phyloP scores from a whole-genome alignment of 2,329 filamentous ascomycete genomes.

The Gaeumannomyces tritici region DNA sequence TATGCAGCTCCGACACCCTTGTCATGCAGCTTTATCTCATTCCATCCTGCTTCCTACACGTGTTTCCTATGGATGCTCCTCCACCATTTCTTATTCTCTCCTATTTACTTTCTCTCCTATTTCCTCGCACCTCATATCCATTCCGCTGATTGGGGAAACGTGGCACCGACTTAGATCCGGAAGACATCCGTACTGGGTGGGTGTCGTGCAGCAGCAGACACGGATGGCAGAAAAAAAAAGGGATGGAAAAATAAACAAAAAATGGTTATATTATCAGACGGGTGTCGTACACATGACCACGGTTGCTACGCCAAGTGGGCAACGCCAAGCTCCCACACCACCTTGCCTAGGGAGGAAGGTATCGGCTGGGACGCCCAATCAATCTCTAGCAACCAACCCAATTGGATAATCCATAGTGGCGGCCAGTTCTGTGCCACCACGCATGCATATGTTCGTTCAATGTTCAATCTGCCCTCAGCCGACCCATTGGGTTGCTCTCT shows the following conservation, averaged over 20 bases:
- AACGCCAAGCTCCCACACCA: neutral
- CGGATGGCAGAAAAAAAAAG: neutral
- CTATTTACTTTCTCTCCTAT: no score
- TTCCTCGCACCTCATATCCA: no score
- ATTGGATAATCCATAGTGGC: neutral
- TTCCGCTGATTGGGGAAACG: no score
- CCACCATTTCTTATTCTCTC: no score
- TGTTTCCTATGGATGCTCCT: no score
- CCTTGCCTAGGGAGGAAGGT: no score
- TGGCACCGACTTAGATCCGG: neutral
- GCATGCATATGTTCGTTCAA: no score
- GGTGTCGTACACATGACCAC: neutral
- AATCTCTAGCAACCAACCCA: neutral
- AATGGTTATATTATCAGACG: neutral
- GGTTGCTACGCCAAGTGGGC: neutral
- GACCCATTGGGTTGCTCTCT: neutral
- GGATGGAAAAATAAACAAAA: neutral
- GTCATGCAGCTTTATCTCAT: no score
- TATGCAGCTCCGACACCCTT: no score
- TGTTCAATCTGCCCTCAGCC: neutral
- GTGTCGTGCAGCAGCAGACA: neutral
- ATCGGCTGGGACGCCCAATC: no score
- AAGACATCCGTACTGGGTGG: neutral
- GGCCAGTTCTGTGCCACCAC: neutral
- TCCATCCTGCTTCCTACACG: no score